Base-by-base conservation (phyloP, 208 protist species). In the Balamuthia mandrillaris region DNA sequence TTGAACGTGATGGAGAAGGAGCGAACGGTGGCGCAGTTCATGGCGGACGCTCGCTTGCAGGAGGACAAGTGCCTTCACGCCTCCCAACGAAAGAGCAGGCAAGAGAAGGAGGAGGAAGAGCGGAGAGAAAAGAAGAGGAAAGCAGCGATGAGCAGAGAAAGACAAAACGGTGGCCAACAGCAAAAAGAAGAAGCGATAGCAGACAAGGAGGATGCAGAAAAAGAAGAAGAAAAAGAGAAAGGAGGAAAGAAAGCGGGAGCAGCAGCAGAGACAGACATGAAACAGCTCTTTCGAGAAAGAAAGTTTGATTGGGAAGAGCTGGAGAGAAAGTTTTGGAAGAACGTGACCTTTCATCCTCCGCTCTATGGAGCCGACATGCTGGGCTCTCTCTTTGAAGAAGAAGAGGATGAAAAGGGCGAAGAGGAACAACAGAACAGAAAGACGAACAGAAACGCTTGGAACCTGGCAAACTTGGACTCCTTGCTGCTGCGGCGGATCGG, bases 331-430 rank as follows among this genome's bases (percentile, higher is more conserved):
- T 87, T 87, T 31, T 87, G 84, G 84, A 87, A 87, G 56, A 82
- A 82, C 35, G 29, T 82, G 2, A 68, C 61, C n/a, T 81, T 87
- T 56, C 56, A 87, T n/a, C 29, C 63, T 3, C 68, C 84, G 16
- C 45, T 81, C 16, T 87, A 87, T 54, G 84, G 84, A 27, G 84
- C 84, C 3, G 84, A 87, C 65, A 87, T 87, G 84, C 78, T 83
- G 70, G 84, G 84, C 45, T 83, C 47, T 31, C 84, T 87, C 5
- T 87, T 87, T 24, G 52, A 77, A 27, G 58, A 66, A 16, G 58
- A 70, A 9, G 54, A 63, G 37, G 49, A 49, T 24, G 58, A 83
- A 5, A 3, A 33, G 3, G 75, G 47, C 18, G n/a, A 47, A 9
- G 1, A 1, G 12, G 5, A 44, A 14, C 37, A 1, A 37, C 39